A percentile compares a stretch with the other conserved stretches of the same genome.
These are phyloP conservation scores for Fusarium tanahbumbuense DNA, from an alignment of 2,329 filamentous ascomycete species.

Conservation along the genomic window DNA sequence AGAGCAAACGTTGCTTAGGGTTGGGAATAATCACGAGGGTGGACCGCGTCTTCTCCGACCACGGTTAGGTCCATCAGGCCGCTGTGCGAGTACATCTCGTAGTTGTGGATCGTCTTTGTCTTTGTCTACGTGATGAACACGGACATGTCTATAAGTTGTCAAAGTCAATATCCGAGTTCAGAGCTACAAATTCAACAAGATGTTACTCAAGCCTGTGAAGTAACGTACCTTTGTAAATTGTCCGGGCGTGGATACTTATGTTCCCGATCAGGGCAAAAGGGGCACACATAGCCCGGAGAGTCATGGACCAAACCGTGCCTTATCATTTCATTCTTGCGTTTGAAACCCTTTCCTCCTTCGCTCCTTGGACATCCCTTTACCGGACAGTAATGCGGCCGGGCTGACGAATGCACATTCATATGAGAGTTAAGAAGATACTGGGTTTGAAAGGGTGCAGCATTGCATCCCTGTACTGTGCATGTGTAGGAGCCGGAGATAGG, in stretches of 20 bases:
- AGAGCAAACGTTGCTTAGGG: not conserved
- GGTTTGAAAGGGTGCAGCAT: conserved; percentile 79
- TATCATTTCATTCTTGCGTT: conserved; percentile 80
- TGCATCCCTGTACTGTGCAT: conserved; percentile 73
- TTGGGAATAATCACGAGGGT: conserved; percentile 43
- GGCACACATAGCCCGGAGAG: conserved; percentile 94
- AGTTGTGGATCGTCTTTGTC: conserved; percentile 86
- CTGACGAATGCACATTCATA: conserved; percentile 76
- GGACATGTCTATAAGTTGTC: conserved; percentile 76
- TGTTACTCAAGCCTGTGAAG: not conserved
- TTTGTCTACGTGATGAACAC: conserved; percentile 90
- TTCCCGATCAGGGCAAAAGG: conserved; percentile 92
- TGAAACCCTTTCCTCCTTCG: conserved; percentile 75
- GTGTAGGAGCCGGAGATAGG: conserved; percentile 65
- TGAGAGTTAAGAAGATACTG: conserved; percentile 83
- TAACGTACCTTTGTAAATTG: conserved; percentile 85
- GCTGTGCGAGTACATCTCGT: conserved; percentile 85
- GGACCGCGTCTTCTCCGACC: conserved; percentile 77
- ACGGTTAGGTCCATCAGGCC: conserved; percentile 84
- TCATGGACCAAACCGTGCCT: conserved; percentile 88
- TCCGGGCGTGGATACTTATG: conserved; percentile 96
- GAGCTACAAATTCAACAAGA: not conserved
- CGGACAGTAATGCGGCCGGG: conserved; percentile 73
- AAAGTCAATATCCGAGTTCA: conserved; percentile 12
- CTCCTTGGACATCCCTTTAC: conserved; percentile 71